Base-by-base conservation (phyloP, 176 grass and related monocot genomes). In the Hyparrhenia diplandra region DNA sequence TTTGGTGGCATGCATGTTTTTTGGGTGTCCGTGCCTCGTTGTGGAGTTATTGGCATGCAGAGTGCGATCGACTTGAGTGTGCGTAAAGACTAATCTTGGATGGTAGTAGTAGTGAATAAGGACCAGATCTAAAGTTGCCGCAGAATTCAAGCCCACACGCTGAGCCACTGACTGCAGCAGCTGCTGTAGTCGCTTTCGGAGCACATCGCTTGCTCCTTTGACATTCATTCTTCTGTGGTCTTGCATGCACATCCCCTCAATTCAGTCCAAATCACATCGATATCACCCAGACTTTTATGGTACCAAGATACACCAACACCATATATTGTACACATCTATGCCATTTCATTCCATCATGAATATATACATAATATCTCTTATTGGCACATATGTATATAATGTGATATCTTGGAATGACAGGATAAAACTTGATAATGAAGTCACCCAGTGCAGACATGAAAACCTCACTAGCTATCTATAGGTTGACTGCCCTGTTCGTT, bases 21-120 rank as follows among this genome's bases (percentile, higher is more conserved):
- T 18, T 6, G 5, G 18, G 36, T 20, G 62, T 13, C 5, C 11
- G 6, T 14, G 59, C 58, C 8, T 35, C 27, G 17, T 46, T 81
- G 64, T 47, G 51, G 51, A 62, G 64, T 37, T 41, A 8, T 23
- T 18, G 11, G 43, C 23, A 23, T 61, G 8, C 16, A 49, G 80
- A 47, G 59, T 66, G 52, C n/a, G 73, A 83, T 66, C n/a, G 42
- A 67, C 86, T 67, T 57, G 75, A 83, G 74, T 79, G 58, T 11
- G 86, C 47, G 61, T 87, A 88, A 84, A 84, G 81, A 79, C 81
- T 88, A 60, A 68, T 31, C 80, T 80, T 88, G 86, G 86, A 84
- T 62, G 47, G 28, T 88, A 84, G 86, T 52, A 83, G 81, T 43
- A 79, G 81, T 55, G 74, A 79, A 69, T 62, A 84, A 74, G 23